Evolutionary conservation across 768 basidiomycete genomes (phyloP).

Genomic region (Zangia roseola): DNA sequence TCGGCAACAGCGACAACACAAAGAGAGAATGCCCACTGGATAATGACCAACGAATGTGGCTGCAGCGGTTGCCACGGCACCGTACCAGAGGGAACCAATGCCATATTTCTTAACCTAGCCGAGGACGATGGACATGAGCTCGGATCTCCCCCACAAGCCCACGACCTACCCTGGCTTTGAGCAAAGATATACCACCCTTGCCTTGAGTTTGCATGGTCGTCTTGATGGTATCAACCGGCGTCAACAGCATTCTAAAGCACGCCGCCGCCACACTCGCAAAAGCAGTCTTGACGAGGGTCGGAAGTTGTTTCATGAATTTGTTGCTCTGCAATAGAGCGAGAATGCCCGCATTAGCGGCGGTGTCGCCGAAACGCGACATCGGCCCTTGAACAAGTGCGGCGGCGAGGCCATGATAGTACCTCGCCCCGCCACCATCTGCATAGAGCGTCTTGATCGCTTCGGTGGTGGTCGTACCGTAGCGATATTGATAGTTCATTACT

Average conservation of each 20-base stretch:
- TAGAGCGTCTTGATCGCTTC: constrained; percentile 67
- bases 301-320: constrained; percentile 62
- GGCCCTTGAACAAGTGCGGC: constrained; percentile 89
- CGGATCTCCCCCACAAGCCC: not conserved
- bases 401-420: constrained; percentile 85
- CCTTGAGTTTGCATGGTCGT: constrained; percentile 96
- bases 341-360: constrained; percentile 91
- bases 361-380: constrained; percentile 87
- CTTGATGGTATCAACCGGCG: constrained; percentile 92
- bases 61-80: constrained; percentile 87
- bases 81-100: constrained; percentile 81
- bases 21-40: constrained; percentile 49
- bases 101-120: constrained; percentile 71
- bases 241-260: constrained; percentile 85
- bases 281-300: constrained; percentile 66
- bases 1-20: not conserved
- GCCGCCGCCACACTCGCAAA: constrained; percentile 82
- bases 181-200: constrained; percentile 58
- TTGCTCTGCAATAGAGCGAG: constrained; percentile 82
- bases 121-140: not conserved
- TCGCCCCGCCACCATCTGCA: constrained; percentile 72
- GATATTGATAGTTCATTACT: constrained; percentile 96
- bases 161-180: constrained; percentile 58
- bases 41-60: constrained; percentile 94
- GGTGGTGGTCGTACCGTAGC: constrained; percentile 77